Conservation (phyloP, 129 eudicot genomes). For the Silybum marianum region DNA sequence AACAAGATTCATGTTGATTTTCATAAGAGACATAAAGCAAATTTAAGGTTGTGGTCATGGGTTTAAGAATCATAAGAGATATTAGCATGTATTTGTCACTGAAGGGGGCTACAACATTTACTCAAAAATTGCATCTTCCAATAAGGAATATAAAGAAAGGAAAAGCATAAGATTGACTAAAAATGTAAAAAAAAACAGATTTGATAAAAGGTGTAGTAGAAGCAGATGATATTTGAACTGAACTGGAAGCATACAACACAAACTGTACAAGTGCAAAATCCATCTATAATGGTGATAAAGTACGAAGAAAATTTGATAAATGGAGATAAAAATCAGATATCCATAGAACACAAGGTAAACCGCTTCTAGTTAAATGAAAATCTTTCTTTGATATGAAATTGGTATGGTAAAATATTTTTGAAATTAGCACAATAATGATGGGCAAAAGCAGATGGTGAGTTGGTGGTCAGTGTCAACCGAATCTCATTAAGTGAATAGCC, state of each 20-base stretch:
- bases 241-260: not conserved
- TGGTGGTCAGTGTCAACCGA: not conserved
- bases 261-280: too few species aligned
- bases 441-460: slow-evolving; percentile 1
- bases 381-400: not conserved
- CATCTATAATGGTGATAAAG: not conserved
- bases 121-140: too few species aligned
- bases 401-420: not conserved
- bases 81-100: too few species aligned
- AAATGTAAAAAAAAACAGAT: too few species aligned
- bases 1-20: too few species aligned
- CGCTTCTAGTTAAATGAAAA: not conserved
- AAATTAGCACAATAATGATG: not conserved
- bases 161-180: too few species aligned
- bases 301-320: not conserved
- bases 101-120: too few species aligned
- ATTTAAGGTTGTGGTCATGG: too few species aligned
- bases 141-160: too few species aligned
- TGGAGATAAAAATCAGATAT: not conserved
- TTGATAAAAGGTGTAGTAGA: too few species aligned
- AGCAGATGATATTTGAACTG: not conserved
- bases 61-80: too few species aligned
- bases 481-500: not conserved
- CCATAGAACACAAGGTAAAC: not conserved
- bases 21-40: too few species aligned